Base-by-base conservation (phyloP, 2,329 filamentous ascomycete species). In the Xylaria polymorpha region DNA sequence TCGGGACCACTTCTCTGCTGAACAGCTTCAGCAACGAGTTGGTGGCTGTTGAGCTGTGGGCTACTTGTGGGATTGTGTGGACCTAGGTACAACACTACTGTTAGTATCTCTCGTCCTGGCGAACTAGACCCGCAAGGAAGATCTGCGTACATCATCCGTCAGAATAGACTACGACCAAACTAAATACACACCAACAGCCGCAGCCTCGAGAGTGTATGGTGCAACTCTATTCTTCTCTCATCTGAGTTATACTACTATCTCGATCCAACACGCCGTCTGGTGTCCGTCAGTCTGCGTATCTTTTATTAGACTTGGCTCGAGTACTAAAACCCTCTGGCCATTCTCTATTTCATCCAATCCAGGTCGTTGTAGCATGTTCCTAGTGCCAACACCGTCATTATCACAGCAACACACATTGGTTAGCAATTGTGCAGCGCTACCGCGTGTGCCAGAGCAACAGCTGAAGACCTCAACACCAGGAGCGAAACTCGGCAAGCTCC, bases 161-260 rank as follows among this genome's bases (percentile, higher is more conserved):
- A 74, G 70, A 74, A 71, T 72, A 76, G 73, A 72, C 71, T 78
- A 75, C 77, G 75, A 75, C 77, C 75, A 74, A 56, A 69, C 79
- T 79, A 73, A 79, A 81, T 79, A 80, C 77, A 76, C 77, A 75
- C 75, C 70, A 73, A 76, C 25, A 29, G 78, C 79, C 77, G 78
- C 79, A 76, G 73, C 72, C 73, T 69, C 18, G 57, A 67, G 57
- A 65, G 72, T 60, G 68, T 71, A 71, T 74, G 74, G 75, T 75
- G 71, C 77, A 79, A 77, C 77, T 78, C 75, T 76, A 75, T 73
- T 73, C 64, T 74, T 78, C 74, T 76, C 71, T 73, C 75, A 72
- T 75, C 71, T 73, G 72, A 74, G 74, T 74, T 75, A 71, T 69
- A 75, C 73, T 67, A 68, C 65, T 59, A 64, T 72, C 71, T 74